A percentile compares a stretch with the other conserved stretches of the same genome.
These are phyloP conservation scores for Trametes versicolor DNA, from an alignment of 1,284 basidiomycete species.

Conservation along the genomic window DNA sequence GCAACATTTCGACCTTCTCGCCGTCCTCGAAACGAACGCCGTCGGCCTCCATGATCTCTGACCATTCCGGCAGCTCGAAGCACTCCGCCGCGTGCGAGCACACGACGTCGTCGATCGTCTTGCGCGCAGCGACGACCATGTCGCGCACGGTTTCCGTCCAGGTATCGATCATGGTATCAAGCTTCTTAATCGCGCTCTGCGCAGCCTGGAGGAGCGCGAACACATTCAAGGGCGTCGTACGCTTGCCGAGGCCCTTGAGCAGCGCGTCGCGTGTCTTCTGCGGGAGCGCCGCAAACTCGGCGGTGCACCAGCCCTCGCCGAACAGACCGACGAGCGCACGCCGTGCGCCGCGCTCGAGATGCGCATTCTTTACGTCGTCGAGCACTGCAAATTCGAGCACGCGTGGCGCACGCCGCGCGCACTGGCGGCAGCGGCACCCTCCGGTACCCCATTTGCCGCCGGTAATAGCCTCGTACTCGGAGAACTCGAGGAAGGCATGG, in stretches of 20 bases:
- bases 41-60: conserved; percentile 74
- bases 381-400: conserved; percentile 82
- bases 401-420: conserved; percentile 79
- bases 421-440: conserved; percentile 84
- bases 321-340: conserved; percentile 83
- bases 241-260: conserved; percentile 74
- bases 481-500: conserved; percentile 81
- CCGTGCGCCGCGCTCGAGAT: conserved; percentile 76
- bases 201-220: conserved; percentile 75
- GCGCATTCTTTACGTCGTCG: conserved; percentile 79
- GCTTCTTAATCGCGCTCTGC: conserved; percentile 67
- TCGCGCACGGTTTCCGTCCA: conserved; percentile 77
- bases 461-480: conserved; percentile 77
- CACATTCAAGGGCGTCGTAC: conserved; percentile 70
- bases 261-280: conserved; percentile 73
- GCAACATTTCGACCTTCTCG: conserved; percentile 76
- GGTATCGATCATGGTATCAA: conserved; percentile 62
- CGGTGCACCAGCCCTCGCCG: conserved; percentile 85
- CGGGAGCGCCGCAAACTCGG: conserved; percentile 79
- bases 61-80: conserved; percentile 75
- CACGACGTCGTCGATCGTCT: conserved; percentile 69
- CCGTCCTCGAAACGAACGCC: conserved; percentile 78
- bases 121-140: conserved; percentile 69
- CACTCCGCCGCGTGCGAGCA: conserved; percentile 66
- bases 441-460: conserved; percentile 79